Percentiles rank a stretch among this genome's conserved stretches.
Conservation (phyloP, 2,329 filamentous ascomycete species). For the Teratosphaeria destructans region DNA sequence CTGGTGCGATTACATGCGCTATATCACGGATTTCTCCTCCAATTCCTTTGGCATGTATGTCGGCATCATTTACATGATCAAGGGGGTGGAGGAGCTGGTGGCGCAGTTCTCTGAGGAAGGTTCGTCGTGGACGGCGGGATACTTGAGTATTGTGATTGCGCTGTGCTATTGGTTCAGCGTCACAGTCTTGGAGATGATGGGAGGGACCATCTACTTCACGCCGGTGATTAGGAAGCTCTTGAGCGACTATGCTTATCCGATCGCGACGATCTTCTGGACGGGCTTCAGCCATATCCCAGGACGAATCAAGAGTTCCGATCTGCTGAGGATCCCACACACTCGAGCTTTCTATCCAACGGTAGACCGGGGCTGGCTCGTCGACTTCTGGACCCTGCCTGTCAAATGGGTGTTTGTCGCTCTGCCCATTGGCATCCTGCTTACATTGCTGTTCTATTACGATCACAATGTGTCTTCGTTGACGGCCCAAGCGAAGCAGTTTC, state of each 20-base stretch:
- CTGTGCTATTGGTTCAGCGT: slow-evolving; percentile 44
- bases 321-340: slow-evolving; percentile 34
- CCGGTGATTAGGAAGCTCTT: slow-evolving; percentile 37
- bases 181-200: slow-evolving; percentile 41
- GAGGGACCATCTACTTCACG: slow-evolving; percentile 34
- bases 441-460: slow-evolving; percentile 48
- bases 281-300: slow-evolving; percentile 45
- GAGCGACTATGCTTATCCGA: slow-evolving; percentile 44
- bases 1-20: slow-evolving; percentile 48
- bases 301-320: slow-evolving; percentile 30
- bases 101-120: slow-evolving; percentile 37
- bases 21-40: slow-evolving; percentile 47
- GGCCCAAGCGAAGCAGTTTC: slow-evolving; percentile 46
- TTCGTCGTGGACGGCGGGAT: slow-evolving; percentile 30
- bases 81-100: slow-evolving; percentile 47
- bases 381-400: slow-evolving; percentile 43
- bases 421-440: slow-evolving; percentile 44
- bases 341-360: slow-evolving; percentile 40
- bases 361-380: slow-evolving; percentile 38
- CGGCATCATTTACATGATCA: slow-evolving; percentile 47
- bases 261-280: slow-evolving; percentile 45
- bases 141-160: slow-evolving; percentile 40
- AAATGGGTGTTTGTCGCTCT: slow-evolving; percentile 45
- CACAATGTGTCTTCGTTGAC: slow-evolving; percentile 47
- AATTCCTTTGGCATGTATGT: slow-evolving; percentile 47